Evolutionary conservation across 768 basidiomycete species (phyloP).

Genomic region (Boletus insuetus): DNA sequence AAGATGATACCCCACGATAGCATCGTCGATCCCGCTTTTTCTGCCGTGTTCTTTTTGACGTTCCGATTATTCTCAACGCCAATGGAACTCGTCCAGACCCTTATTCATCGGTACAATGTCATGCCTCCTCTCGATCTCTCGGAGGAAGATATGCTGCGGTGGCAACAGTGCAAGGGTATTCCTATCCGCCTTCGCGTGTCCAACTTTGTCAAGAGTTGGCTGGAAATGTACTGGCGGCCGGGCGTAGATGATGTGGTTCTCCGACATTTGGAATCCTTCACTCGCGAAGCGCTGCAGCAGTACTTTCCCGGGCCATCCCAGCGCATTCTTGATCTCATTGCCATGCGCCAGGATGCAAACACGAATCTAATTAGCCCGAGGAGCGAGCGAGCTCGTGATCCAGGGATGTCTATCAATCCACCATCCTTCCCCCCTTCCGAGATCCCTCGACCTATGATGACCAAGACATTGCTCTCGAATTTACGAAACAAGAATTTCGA

Average conservation of each 20-base stretch:
- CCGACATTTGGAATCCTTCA: constrained; percentile 55
- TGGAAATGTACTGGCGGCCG: constrained; percentile 87
- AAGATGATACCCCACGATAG: constrained; percentile 96
- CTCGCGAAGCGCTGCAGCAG: constrained; percentile 53
- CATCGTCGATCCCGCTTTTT: constrained; percentile 83
- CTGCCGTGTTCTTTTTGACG: constrained; percentile 90
- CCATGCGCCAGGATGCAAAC: constrained; percentile 49
- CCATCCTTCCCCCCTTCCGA: constrained; percentile 53
- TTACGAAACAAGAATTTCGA: constrained; percentile 65
- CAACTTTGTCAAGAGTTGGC: constrained; percentile 93
- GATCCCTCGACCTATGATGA: constrained; percentile 85
- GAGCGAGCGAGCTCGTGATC: constrained; percentile 67
- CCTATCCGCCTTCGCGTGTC: constrained; percentile 89
- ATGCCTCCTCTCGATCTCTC: constrained; percentile 57
- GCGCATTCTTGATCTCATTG: constrained; percentile 68
- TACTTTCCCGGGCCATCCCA: constrained; percentile 70
- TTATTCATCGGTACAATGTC: constrained; percentile 84
- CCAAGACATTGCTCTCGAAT: constrained; percentile 66
- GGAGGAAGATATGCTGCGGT: constrained; percentile 61
- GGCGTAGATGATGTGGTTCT: constrained; percentile 68
- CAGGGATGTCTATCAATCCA: constrained; percentile 71
- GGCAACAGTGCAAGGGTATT: constrained; percentile 85
- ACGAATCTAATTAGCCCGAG: constrained; percentile 51
- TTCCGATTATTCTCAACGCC: constrained; percentile 91
- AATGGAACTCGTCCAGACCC: constrained; percentile 64